Conservation (phyloP, 2,329 filamentous ascomycete genomes). For the Thermochaetoides dissita region DNA sequence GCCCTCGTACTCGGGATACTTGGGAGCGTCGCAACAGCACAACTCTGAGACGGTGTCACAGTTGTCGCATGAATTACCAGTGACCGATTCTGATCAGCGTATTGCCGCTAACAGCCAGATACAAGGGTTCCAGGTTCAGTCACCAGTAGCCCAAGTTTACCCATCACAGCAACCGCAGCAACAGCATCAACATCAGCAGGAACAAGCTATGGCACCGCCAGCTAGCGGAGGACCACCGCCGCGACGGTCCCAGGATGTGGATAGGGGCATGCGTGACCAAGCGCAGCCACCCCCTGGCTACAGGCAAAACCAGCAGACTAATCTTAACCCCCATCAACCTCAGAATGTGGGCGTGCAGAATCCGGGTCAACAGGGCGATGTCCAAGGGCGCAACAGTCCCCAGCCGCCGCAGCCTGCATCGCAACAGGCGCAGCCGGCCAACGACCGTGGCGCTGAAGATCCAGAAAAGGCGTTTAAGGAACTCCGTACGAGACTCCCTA, state of each 20-base stretch:
- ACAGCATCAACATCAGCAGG: constrained; percentile 12
- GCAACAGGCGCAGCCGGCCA: not conserved
- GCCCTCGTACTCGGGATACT: constrained; percentile 24
- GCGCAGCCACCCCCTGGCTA: constrained; percentile 32
- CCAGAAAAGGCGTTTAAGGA: constrained; percentile 44
- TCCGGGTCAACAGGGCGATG: constrained; percentile 22
- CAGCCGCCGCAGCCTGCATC: constrained; percentile 28
- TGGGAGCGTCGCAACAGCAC: constrained; percentile 25
- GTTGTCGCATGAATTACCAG: constrained; percentile 46
- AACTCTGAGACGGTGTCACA: constrained; percentile 50
- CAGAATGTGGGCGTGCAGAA: constrained; percentile 21
- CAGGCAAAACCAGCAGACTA: constrained; percentile 35
- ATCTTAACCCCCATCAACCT: constrained; percentile 27
- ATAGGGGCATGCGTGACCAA: constrained; percentile 27
- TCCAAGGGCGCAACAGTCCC: constrained; percentile 42
- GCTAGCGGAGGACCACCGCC: constrained; percentile 28
- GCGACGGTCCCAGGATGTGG: constrained; percentile 35
- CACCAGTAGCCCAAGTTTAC: too few species aligned
- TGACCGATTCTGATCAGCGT: constrained; percentile 33
- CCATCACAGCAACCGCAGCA: constrained; percentile 21
- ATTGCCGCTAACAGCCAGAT: constrained; percentile 19
- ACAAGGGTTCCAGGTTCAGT: too few species aligned
- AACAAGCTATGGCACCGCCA: constrained; percentile 31
- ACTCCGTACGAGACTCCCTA: constrained; percentile 28
- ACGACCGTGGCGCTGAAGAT: constrained; percentile 29